Percentiles rank a stretch among this genome's conserved stretches.
These are phyloP conservation scores for Drosera spatulata DNA, from an alignment of 179 eudicot species.

Conservation along the genomic window DNA sequence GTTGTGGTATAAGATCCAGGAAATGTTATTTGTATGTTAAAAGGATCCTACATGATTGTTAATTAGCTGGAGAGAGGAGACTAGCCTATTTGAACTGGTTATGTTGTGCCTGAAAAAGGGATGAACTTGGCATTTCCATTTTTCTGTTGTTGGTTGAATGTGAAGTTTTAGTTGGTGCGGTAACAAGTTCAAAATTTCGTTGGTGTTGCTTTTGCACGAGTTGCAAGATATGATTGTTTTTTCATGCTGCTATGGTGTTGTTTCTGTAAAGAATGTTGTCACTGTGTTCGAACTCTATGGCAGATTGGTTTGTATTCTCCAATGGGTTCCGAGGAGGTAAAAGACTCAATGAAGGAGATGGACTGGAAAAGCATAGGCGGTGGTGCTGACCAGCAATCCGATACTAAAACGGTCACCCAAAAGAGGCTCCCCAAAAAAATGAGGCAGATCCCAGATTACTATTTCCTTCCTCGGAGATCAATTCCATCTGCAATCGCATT, in stretches of 20 bases:
- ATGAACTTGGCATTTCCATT: no score
- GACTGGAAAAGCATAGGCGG: conserved; percentile 54
- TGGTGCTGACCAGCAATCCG: conserved; percentile 18
- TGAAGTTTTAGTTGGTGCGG: no score
- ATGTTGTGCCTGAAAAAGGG: no score
- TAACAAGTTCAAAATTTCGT: no score
- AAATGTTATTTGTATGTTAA: no score
- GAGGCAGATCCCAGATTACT: conserved; percentile 63
- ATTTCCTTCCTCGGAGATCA: conserved; percentile 72
- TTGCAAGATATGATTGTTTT: no score
- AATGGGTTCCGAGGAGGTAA: conserved; percentile 46
- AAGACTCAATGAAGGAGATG: conserved; percentile 43
- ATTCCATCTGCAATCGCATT: conserved; percentile 45
- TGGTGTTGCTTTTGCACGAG: no score
- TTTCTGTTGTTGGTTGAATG: no score
- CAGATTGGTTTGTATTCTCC: neutral
- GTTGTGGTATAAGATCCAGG: no score
- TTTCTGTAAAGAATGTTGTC: neutral
- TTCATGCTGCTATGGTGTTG: neutral
- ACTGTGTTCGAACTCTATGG: neutral
- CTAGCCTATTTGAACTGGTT: no score
- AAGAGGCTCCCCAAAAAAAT: conserved; percentile 52
- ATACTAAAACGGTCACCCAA: conserved; percentile 27
- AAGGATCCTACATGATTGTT: no score
- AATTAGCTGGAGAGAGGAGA: no score